phyloP scores from a whole-genome alignment of 192 early-diverging fungal genomes.

The Coemansia sp. region DNA sequence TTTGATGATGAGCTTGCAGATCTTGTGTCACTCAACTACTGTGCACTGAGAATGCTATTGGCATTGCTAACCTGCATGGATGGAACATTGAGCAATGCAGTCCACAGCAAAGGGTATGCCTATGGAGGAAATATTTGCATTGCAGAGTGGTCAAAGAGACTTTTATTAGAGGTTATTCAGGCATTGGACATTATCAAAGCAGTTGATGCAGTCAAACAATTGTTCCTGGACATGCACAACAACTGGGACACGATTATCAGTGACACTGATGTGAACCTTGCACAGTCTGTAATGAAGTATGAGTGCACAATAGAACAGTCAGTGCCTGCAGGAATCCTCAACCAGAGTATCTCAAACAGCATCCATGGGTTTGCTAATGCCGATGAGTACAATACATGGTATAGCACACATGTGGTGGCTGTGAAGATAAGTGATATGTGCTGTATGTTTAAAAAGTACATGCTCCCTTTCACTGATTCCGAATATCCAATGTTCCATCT shows the following conservation, averaged over 20 bases:
- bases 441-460: constrained; percentile 29
- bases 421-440: constrained; percentile 35
- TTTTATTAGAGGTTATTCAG: constrained; percentile 29
- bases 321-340: constrained; percentile 18
- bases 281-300: constrained; percentile 31
- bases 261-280: constrained; percentile 47
- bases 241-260: constrained; percentile 41
- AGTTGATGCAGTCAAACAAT: constrained; percentile 20
- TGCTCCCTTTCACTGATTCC: constrained; percentile 28
- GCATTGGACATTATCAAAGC: constrained; percentile 42
- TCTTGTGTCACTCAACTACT: constrained; percentile 54
- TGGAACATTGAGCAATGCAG: constrained; percentile 74
- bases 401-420: constrained; percentile 23
- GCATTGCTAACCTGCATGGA: constrained; percentile 72
- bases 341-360: constrained; percentile 10
- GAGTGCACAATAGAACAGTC: constrained; percentile 4
- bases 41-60: constrained; percentile 62
- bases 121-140: constrained; percentile 67
- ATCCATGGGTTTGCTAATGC: constrained; percentile 32
- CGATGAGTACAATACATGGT: constrained; percentile 18
- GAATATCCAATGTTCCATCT: constrained; percentile 23
- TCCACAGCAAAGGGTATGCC: constrained; percentile 75
- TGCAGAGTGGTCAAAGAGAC: constrained; percentile 61
- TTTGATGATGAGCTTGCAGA: constrained; percentile 42
- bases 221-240: constrained; percentile 14